Evolutionary conservation across 1,284 basidiomycete species (phyloP), one percentile per base, ranked within the genome.

Genomic region (Apiotrichum siamense): DNA sequence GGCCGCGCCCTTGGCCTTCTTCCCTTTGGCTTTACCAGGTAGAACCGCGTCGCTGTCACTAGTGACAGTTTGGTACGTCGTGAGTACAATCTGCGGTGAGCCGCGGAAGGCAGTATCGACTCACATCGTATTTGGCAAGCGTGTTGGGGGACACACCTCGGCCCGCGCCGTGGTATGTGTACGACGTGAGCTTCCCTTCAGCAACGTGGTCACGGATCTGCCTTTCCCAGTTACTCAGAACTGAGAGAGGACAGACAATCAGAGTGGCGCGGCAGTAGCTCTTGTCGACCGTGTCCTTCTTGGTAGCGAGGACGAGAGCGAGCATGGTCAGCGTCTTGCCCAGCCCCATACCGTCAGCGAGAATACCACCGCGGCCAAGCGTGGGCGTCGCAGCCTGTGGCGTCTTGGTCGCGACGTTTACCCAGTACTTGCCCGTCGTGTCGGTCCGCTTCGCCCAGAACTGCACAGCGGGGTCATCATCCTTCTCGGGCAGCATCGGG

Each of bases 181-280:
- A 84, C 41, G 68, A 75, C 0, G 77, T 78, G 24, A 91, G 65
- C 1, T 78, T 68, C 6, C 80, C 82, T 21, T 75, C 75, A 11
- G 72, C 75, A 49, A 87, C 82, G 59, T 92, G 88, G 48, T 91
- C 88, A 25, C 78, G 68, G 31, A 93, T 83, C 69, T 94, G 91
- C 61, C 87, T 85, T 64, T 87, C 84, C 90, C 90, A 94, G 64
- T 94, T 94, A 13, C 87, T 88, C 7, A 93, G 72, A 1, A 94
- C 83, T 1, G 88, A 91, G 18, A 93, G 79, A 1, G 91, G 91
- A 18, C 83, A 85, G 32, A 94, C 90, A 24, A 92, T 84, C 18
- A 92, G 78, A 1, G 87, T 90, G 11, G 81, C 72, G 33, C 80
- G 81, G 36, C 80, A 83, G 63, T 76, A 81, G n/a, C 77, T 78